Base-by-base conservation (phyloP, 371 early-diverging fungal genomes). In the Actinomortierella wolfii region DNA sequence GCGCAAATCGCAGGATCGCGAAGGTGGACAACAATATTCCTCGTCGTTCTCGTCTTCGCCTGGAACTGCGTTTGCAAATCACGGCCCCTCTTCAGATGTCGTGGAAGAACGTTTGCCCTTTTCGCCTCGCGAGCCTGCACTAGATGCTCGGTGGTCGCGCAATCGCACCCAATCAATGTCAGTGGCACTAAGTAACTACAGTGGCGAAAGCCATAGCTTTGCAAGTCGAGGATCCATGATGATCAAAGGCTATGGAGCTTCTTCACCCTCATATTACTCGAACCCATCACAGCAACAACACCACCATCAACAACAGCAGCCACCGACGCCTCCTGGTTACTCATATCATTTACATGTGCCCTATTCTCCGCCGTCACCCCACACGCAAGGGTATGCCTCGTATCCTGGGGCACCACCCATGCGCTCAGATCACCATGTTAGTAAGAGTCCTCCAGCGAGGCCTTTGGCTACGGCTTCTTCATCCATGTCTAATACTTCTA, bases 391-490 rank as follows among this genome's bases (percentile, higher is more conserved):
- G 21, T 15, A 48, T 15, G 25, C 25, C 49, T 8, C 49, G 14
- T 18, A 1, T 24, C 44, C 44, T 20, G 15, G 2, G 44, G 15
- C 13, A 20, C 15, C n/a, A 44, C 44, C n/a, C 44, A 44, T 20
- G 20, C n/a, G 44, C 5, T 44, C 44, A 44, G n/a, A 44, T 13
- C 20, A 15, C n/a, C 44, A 20, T 29, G 40, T 2, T 56, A 53
- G 17, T 5, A 62, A 71, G 18, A 71, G 71, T 51, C 61, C 61
- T 15, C 61, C 61, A 20, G 47, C 61, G 2, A 55, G 59, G 6
- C 48, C 65, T 15, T 56, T 59, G 2, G 56, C 61, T 11, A 64
- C 71, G 11, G 55, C 71, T n/a, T n/a, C n/a, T n/a, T n/a, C n/a
- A n/a, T n/a, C n/a, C n/a, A n/a, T n/a, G n/a, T n/a, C n/a, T n/a